Evolutionary conservation across 441 rosid genomes (phyloP).

Genomic region (Cnidoscolus chayamansa): DNA sequence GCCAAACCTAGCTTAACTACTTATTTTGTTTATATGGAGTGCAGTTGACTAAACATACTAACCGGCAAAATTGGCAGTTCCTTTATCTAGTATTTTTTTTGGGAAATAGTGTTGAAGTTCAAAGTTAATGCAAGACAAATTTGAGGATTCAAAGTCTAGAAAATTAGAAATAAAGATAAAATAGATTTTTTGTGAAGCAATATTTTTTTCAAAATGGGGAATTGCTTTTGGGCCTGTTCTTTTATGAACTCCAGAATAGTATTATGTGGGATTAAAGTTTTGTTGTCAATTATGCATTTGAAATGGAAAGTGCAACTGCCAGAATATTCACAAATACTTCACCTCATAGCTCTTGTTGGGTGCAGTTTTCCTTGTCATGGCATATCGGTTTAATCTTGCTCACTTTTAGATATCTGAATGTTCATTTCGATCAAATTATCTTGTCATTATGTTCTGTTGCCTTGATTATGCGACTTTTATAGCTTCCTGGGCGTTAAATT

Average conservation of each 20-base stretch:
- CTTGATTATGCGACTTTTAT: neutral
- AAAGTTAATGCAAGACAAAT: neutral
- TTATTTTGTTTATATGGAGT: neutral
- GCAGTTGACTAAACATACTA: constrained; percentile 9
- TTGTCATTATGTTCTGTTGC: neutral
- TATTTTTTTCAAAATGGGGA: neutral
- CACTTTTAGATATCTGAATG: neutral
- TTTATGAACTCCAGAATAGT: neutral
- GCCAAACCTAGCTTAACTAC: constrained; percentile 4
- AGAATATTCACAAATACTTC: neutral
- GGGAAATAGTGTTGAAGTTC: neutral
- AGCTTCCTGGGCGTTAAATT: neutral
- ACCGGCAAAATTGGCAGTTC: constrained; percentile 12
- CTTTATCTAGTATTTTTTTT: neutral
- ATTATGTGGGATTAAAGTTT: neutral
- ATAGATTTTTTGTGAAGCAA: neutral
- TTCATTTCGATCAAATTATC: neutral
- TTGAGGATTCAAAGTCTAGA: constrained; percentile 8
- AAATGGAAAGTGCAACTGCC: neutral
- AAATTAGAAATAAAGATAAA: neutral
- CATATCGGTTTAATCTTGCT: neutral
- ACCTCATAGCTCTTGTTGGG: neutral
- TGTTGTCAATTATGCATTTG: neutral
- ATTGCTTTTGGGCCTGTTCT: neutral
- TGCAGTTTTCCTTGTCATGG: neutral